phyloP scores from a whole-genome alignment of 306 rosid genomes.

The Sesbania bispinosa region DNA sequence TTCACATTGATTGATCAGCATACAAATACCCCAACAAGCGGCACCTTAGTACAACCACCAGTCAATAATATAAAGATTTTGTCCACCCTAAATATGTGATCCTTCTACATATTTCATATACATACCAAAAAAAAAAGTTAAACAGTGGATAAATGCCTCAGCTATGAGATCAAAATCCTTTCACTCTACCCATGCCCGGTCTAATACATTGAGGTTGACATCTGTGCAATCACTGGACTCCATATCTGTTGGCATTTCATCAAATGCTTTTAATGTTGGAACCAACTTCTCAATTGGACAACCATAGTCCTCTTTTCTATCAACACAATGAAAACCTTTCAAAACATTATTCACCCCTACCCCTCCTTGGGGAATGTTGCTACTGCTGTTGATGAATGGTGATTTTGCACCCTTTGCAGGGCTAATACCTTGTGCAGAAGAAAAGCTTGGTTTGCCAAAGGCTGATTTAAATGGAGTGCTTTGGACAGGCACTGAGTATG shows the following conservation, averaged over 20 bases:
- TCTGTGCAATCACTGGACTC: conserved; percentile 27
- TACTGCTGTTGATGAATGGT: conserved; percentile 29
- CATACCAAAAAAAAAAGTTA: neutral
- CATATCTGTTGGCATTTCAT: conserved; percentile 26
- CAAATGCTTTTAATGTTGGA: conserved; percentile 22
- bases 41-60: neutral
- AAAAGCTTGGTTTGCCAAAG: conserved; percentile 50
- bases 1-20: neutral
- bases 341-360: conserved; percentile 49
- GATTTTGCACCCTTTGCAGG: conserved; percentile 48
- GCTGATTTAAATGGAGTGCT: conserved; percentile 61
- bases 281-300: conserved; percentile 37
- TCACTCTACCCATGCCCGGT: conserved; percentile 34
- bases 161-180: neutral
- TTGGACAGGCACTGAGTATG: conserved; percentile 43
- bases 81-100: neutral
- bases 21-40: neutral
- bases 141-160: neutral
- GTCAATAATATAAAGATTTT: neutral
- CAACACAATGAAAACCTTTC: conserved; percentile 54
- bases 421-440: conserved; percentile 51
- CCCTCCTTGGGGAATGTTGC: conserved; percentile 48
- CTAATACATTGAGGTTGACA: conserved; percentile 13
- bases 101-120: neutral
- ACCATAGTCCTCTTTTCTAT: conserved; percentile 33